phyloP scores from a whole-genome alignment of 257 asterid genomes.

The Lantana camara region DNA sequence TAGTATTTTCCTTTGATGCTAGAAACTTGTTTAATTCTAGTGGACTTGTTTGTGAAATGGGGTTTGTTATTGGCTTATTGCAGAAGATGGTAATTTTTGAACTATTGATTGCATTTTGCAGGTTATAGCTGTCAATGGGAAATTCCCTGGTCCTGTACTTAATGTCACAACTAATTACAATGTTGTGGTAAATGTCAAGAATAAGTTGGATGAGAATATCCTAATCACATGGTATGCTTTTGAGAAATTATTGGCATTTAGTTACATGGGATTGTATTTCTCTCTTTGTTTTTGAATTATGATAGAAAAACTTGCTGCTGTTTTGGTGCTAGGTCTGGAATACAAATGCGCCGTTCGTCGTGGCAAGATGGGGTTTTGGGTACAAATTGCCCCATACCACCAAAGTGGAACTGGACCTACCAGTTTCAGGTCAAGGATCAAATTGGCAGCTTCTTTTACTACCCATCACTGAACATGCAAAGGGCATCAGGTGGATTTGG shows the following conservation, averaged over 20 bases:
- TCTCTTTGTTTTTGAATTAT: background rate
- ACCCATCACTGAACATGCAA: slow-evolving; percentile 73
- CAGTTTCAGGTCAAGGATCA: slow-evolving; percentile 92
- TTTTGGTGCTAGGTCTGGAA: slow-evolving; percentile 58
- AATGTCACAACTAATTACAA: slow-evolving; percentile 78
- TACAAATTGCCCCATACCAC: slow-evolving; percentile 78
- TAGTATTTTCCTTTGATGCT: background rate
- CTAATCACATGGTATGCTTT: slow-evolving; percentile 68
- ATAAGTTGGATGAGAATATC: slow-evolving; percentile 65
- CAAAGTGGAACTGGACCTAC: slow-evolving; percentile 73
- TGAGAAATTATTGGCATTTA: background rate
- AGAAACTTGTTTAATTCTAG: background rate
- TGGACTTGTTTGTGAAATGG: background rate
- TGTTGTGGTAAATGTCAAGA: slow-evolving; percentile 68
- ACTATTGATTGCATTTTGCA: slow-evolving; percentile 34
- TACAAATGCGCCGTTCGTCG: slow-evolving; percentile 78
- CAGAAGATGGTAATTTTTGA: background rate
- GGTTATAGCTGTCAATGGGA: slow-evolving; percentile 82
- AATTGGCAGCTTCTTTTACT: slow-evolving; percentile 79
- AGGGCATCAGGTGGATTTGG: slow-evolving; percentile 92
- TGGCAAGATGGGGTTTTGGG: slow-evolving; percentile 93
- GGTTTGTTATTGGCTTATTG: background rate
- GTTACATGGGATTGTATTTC: background rate
- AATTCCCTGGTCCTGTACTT: slow-evolving; percentile 70
- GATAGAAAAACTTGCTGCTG: background rate